phyloP scores from a whole-genome alignment of 2,329 filamentous ascomycete species.

The Tolypocladium paradoxum region DNA sequence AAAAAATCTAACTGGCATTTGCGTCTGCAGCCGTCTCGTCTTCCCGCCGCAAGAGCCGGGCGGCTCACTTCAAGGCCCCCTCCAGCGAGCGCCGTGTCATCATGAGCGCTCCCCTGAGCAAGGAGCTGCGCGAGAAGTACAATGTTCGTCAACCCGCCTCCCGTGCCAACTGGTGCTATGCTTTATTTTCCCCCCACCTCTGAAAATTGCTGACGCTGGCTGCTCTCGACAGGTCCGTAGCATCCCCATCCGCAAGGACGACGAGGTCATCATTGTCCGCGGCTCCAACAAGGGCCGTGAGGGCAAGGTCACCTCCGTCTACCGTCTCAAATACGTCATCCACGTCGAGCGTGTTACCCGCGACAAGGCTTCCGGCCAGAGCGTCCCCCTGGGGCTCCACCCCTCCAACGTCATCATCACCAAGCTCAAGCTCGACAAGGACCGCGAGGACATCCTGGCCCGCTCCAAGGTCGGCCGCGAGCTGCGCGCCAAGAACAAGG shows the following conservation, averaged over 20 bases:
- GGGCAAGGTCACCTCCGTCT: slow-evolving; percentile 96
- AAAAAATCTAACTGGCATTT: neutral
- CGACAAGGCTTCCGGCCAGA: slow-evolving; percentile 96
- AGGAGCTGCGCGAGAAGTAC: slow-evolving; percentile 98
- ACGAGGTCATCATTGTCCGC: slow-evolving; percentile 87
- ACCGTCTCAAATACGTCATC: slow-evolving; percentile 95
- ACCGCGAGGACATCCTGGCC: slow-evolving; percentile 80
- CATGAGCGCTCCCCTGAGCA: slow-evolving; percentile 92
- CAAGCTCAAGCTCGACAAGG: slow-evolving; percentile 98
- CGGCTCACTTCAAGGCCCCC: slow-evolving; percentile 93
- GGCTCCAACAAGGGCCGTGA: slow-evolving; percentile 95
- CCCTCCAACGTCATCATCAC: slow-evolving; percentile 96
- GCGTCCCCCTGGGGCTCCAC: slow-evolving; percentile 87
- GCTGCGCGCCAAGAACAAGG: slow-evolving; percentile 61
- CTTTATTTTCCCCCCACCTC: neutral
- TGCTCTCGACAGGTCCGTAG: slow-evolving; percentile 61
- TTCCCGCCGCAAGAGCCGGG: slow-evolving; percentile 97
- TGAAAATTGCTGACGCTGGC: neutral
- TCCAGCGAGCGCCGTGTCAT: slow-evolving; percentile 90
- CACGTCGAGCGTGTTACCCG: slow-evolving; percentile 94
- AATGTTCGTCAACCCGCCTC: slow-evolving; percentile 53
- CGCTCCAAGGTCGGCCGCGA: slow-evolving; percentile 74
- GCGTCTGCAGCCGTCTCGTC: slow-evolving; percentile 45
- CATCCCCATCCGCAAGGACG: slow-evolving; percentile 96
- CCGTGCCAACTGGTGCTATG: neutral